Conservation (phyloP, 2,329 filamentous ascomycete species). For the Aspergillus transmontanensis region DNA sequence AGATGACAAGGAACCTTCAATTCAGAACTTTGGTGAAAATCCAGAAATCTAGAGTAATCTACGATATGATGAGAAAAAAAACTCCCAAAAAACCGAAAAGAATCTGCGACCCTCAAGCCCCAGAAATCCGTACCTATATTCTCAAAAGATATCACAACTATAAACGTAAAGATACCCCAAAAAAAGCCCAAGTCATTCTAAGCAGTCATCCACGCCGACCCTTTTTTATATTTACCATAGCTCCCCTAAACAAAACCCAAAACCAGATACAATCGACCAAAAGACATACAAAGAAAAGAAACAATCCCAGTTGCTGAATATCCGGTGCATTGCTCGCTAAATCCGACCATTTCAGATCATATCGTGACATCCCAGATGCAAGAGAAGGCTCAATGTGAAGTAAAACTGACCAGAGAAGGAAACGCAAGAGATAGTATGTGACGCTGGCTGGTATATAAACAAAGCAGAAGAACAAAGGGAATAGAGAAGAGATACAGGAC, state of each 20-base stretch:
- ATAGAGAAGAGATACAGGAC: not conserved
- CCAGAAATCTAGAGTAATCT: too few species aligned
- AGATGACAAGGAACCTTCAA: too few species aligned
- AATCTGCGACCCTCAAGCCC: not conserved
- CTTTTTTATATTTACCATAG: not conserved
- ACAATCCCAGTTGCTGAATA: not conserved
- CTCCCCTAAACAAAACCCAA: not conserved
- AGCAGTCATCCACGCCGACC: not conserved
- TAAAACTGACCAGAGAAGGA: not conserved
- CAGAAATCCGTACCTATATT: not conserved
- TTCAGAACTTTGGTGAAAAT: too few species aligned
- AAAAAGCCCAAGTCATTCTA: not conserved
- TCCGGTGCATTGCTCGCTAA: not conserved
- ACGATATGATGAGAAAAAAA: too few species aligned
- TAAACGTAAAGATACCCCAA: not conserved
- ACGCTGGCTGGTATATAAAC: not conserved
- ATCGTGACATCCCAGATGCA: not conserved
- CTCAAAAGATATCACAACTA: not conserved
- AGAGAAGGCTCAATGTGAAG: not conserved
- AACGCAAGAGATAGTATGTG: not conserved
- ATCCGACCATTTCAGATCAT: not conserved
- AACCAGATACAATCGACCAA: not conserved
- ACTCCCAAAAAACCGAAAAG: not conserved
- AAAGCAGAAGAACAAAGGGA: not conserved
- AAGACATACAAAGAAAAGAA: not conserved